Evolutionary conservation across 345 rosid genomes (phyloP).

Genomic region (Euphorbia tirucalli): DNA sequence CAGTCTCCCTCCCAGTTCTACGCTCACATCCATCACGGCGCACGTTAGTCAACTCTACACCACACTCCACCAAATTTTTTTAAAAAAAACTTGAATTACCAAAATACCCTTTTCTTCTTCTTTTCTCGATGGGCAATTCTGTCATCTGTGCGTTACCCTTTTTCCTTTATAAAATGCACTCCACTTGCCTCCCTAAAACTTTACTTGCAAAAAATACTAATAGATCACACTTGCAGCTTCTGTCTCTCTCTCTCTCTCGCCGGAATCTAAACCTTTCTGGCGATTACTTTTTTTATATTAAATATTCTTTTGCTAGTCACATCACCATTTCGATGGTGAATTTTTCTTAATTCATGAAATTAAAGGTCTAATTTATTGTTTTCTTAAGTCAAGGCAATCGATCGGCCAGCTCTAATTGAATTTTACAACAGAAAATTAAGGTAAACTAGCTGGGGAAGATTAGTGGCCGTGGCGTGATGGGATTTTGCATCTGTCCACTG

Average conservation of each 20-base stretch:
- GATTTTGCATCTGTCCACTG: conserved; percentile 73
- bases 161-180: conserved; percentile 9
- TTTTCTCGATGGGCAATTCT: background rate
- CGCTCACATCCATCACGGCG: conserved; percentile 24
- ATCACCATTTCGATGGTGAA: background rate
- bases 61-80: too few species aligned
- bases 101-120: background rate
- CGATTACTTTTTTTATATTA: background rate
- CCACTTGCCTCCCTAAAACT: conserved; percentile 6
- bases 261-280: conserved; percentile 27
- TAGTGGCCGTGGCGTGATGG: conserved; percentile 60
- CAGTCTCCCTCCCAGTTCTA: background rate
- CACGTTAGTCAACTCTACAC: conserved; percentile 21
- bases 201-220: conserved; percentile 34
- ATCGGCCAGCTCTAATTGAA: too few species aligned
- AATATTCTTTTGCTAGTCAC: background rate
- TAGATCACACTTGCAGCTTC: conserved; percentile 14
- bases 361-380: too few species aligned
- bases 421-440: too few species aligned
- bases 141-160: background rate
- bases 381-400: too few species aligned
- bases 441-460: conserved; percentile 13
- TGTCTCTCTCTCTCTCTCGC: conserved; percentile 8
- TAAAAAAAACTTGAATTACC: conserved; percentile 5
- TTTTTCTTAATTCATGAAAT: background rate